Conservation (phyloP, 768 basidiomycete species). For the Chalciporus sphaerocephalus region DNA sequence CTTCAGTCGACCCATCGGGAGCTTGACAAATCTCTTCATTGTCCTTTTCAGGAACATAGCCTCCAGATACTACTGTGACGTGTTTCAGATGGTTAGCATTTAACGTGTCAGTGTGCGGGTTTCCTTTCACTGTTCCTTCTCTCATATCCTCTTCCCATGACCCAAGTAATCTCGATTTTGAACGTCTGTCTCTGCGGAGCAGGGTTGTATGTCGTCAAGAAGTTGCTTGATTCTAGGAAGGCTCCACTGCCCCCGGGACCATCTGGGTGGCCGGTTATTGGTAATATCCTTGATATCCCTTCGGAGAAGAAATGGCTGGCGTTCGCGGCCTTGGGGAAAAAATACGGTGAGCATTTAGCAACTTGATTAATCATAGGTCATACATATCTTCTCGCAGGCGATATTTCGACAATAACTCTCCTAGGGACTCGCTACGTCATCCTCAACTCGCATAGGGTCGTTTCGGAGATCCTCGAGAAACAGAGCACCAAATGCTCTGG, state of each 20-base stretch:
- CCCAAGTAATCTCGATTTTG: no score
- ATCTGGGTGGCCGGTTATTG: slow-evolving; percentile 35
- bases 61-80: no score
- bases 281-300: slow-evolving; percentile 57
- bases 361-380: not conserved
- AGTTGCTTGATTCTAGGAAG: not conserved
- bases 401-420: slow-evolving; percentile 15
- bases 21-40: no score
- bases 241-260: slow-evolving; percentile 11
- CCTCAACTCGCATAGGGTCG: slow-evolving; percentile 41
- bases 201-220: slow-evolving; percentile 1
- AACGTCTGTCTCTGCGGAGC: slow-evolving; percentile 11
- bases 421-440: slow-evolving; percentile 45
- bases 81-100: no score
- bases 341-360: slow-evolving; percentile 43
- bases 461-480: slow-evolving; percentile 12
- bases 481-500: slow-evolving; percentile 3
- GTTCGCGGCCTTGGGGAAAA: slow-evolving; percentile 36
- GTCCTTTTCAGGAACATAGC: no score
- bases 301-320: slow-evolving; percentile 45
- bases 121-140: no score
- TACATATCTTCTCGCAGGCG: slow-evolving; percentile 15
- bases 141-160: no score
- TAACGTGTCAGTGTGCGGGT: no score
- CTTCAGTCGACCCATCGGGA: no score